Conservation (phyloP, 2,329 filamentous ascomycete species). For the Botryotinia narcissicola region DNA sequence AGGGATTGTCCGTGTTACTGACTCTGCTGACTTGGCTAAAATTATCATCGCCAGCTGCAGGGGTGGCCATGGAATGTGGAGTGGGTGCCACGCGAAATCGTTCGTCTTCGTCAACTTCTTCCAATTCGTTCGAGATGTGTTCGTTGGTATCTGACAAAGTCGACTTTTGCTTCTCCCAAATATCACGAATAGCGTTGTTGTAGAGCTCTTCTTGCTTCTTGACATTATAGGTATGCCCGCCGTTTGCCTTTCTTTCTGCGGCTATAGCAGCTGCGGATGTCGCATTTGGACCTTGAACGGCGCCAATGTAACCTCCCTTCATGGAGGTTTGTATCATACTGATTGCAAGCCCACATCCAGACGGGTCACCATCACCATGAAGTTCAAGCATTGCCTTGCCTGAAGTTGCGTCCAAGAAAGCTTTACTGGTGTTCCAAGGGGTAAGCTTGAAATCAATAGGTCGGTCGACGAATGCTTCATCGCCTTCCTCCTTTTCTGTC, state of each 20-base stretch:
- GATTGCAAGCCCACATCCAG: slow-evolving; percentile 88
- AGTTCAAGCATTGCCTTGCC: slow-evolving; percentile 96
- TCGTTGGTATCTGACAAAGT: slow-evolving; percentile 73
- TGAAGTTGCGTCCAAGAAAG: slow-evolving; percentile 89
- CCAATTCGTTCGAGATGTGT: slow-evolving; percentile 57
- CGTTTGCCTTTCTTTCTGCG: slow-evolving; percentile 75
- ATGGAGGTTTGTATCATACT: slow-evolving; percentile 98
- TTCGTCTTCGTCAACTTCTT: slow-evolving; percentile 54
- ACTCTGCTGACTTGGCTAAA: slow-evolving; percentile 70
- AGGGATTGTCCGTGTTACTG: slow-evolving; percentile 62
- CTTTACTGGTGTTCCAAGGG: slow-evolving; percentile 95
- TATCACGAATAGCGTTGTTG: slow-evolving; percentile 83
- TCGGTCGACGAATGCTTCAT: slow-evolving; percentile 48
- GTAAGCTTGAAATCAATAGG: slow-evolving; percentile 85
- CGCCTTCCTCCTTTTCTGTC: slow-evolving; percentile 58
- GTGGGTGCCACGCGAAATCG: slow-evolving; percentile 49
- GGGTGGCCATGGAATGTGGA: slow-evolving; percentile 65
- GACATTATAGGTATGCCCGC: slow-evolving; percentile 96
- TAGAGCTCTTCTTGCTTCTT: slow-evolving; percentile 91
- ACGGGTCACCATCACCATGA: slow-evolving; percentile 92
- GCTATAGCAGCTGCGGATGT: slow-evolving; percentile 75
- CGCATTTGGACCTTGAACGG: slow-evolving; percentile 64
- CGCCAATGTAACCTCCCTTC: slow-evolving; percentile 93
- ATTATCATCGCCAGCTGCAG: slow-evolving; percentile 68
- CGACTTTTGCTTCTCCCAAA: slow-evolving; percentile 85